Evolutionary conservation across 2,329 filamentous ascomycete species (phyloP), one percentile per base, ranked within the genome.

Genomic region (Stachybotrys elegans): DNA sequence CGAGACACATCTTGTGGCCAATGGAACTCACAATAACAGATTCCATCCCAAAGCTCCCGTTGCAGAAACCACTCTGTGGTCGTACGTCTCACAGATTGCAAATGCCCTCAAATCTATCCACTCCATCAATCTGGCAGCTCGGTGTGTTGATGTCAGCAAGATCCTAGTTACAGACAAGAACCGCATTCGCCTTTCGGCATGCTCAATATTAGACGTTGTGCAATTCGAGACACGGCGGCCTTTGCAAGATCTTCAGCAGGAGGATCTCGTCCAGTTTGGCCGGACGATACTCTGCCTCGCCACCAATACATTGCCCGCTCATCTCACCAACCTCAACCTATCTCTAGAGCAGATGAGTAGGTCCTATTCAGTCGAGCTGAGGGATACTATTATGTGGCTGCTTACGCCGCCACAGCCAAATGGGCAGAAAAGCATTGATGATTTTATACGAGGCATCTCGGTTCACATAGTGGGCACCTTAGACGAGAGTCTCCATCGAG

Each of bases 111-210:
- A 88, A 59, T 79, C 86, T 1, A 92, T 98, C 31, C 93, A 98
- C 60, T 75, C 77, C 12, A 79, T 78, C 44, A 86, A 87, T 17
- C 73, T 97, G 32, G 92, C 93, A 19, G 92, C 91, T 29, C 80
- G 91, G 40, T 85, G 92, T 42, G 81, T 98, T 37, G 88, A 93
- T 47, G 76, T 88, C 12, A 92, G 81, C 66, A 97, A 97, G 63
- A 84, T 98, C 45, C 76, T 98, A 14, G 61, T 97, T 19, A 96
- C 92, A 0, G 86, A 89, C 36, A 95, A 92, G 67, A 93, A 92
- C 59, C 85, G 91, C 23, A 81, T 98, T 50, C 84, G 92, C 23
- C 73, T 98, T 34, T 92, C 87, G 57, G 90, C 86, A 14, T 97
- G 92, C 63, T 86, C 84, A 2, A 84, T 98, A 23, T 73, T 95